Base-by-base conservation (phyloP, 495 filamentous ascomycete genomes). In the Penicillium ochrochloron region DNA sequence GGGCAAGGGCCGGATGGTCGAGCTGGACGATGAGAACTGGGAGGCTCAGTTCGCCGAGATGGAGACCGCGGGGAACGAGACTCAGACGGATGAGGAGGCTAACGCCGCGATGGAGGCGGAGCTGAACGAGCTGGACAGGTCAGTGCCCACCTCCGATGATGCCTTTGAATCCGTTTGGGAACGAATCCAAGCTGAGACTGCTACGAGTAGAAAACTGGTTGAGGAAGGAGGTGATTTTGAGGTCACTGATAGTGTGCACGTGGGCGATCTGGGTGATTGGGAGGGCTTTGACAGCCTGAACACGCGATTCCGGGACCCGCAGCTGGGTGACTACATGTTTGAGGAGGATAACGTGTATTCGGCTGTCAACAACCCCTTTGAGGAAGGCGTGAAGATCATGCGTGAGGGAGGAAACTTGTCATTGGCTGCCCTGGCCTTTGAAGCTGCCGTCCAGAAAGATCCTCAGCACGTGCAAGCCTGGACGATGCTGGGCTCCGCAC, bases 41-140 rank as follows among this genome's bases (percentile, higher is more conserved):
- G 95, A 98, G 78, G 89, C 90, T 63, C 93, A 98, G 72, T 99
- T 99, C 72, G 88, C 89, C 50, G 86, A 94, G 78, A 88, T 98
- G 74, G 93, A 95, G 78, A 80, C 90, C 48, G 85, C 88, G 54
- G 89, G 87, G 23, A 82, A 85, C 53, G 77, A 85, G 68, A 77
- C 80, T 29, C 66, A 85, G 55, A 72, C 63, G 64, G 92, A 96
- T 70, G 86, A 87, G 27, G 84, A 89, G 75, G 89, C 89, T 61
- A 88, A 90, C 56, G 82, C 82, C 61, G 92, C 89, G 17, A 93
- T 95, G 75, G 96, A 98, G 80, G 85, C 83, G 60, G 93, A 98
- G 82, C 84, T 98, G 73, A 88, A 97, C 79, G 83, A 91, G 76
- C 85, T 97, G 82, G 93, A 97, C 84, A 90, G 88, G 89, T 92